These are phyloP conservation scores for Cyamopsis tetragonoloba DNA, from an alignment of 306 rosid species.

Conservation along the genomic window DNA sequence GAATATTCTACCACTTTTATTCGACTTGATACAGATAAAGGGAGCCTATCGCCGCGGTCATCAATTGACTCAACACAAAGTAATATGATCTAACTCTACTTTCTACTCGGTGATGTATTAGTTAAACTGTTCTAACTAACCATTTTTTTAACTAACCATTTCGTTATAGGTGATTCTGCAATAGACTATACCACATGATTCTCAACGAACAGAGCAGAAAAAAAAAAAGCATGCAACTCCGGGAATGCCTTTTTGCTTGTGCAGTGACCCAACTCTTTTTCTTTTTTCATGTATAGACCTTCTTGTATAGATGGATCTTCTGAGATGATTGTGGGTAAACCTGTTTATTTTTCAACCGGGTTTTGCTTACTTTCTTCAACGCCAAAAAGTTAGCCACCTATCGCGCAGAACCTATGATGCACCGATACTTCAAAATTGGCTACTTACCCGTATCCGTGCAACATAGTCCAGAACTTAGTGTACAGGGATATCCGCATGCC, in stretches of 20 bases:
- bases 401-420: too few relatives aligned
- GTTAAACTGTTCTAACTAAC: constrained; percentile 17
- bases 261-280: constrained; percentile 1
- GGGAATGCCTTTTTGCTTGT: constrained; percentile 38
- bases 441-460: too few relatives aligned
- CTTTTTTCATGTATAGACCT: constrained; percentile 24
- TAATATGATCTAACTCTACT: constrained; percentile 35
- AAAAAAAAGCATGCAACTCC: constrained; percentile 24
- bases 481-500: constrained; percentile 29
- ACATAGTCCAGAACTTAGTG: too few relatives aligned
- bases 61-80: constrained; percentile 57
- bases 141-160: too few relatives aligned
- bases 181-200: constrained; percentile 39
- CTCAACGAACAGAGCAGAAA: constrained; percentile 23
- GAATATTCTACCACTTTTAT: constrained; percentile 3
- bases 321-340: constrained; percentile 30
- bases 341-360: constrained; percentile 45
- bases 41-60: constrained; percentile 37
- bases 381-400: constrained; percentile 17
- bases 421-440: too few relatives aligned
- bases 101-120: neutral
- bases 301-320: constrained; percentile 20
- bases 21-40: constrained; percentile 37
- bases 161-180: constrained; percentile 57
- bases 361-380: constrained; percentile 27